A percentile compares a stretch with the other conserved stretches of the same genome.
Conservation (phyloP, 805 yeast species). For the Diddensiella santjacobensis region DNA sequence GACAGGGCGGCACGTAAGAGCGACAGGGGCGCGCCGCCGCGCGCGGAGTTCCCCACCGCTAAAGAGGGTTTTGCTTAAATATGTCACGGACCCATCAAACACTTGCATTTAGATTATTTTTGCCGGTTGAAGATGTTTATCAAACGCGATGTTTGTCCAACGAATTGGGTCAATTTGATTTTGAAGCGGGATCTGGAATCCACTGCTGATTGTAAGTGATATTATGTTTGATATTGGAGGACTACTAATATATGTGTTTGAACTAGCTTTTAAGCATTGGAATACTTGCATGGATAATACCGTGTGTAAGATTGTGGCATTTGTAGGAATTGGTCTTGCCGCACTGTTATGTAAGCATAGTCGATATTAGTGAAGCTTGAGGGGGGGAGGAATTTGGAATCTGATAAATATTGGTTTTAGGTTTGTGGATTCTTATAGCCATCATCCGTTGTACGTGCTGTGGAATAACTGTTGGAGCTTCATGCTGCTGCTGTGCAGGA, state of each 20-base stretch:
- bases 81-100: too few species aligned
- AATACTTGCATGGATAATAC: slow-evolving; percentile 76
- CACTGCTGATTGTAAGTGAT: slow-evolving; percentile 12
- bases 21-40: too few species aligned
- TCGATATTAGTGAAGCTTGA: neutral
- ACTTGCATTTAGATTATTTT: too few species aligned
- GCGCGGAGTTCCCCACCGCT: too few species aligned
- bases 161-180: neutral
- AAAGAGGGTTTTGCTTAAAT: too few species aligned
- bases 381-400: neutral
- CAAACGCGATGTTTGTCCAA: slow-evolving; percentile 1
- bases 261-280: slow-evolving; percentile 56
- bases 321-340: slow-evolving; percentile 65
- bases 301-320: slow-evolving; percentile 71
- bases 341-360: slow-evolving; percentile 36
- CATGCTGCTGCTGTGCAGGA: slow-evolving; percentile 47
- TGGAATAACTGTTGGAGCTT: slow-evolving; percentile 49
- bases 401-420: slow-evolving; percentile 15
- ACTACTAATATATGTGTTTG: neutral
- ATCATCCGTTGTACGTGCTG: slow-evolving; percentile 54
- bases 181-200: slow-evolving; percentile 8
- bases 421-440: slow-evolving; percentile 54
- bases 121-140: slow-evolving; percentile 1
- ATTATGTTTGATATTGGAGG: neutral
- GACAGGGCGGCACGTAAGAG: too few species aligned